Evolutionary conservation across 176 grass and related monocot genomes (phyloP), one percentile per base, ranked within the genome.

Genomic region (Bolboschoenus planiculmis): DNA sequence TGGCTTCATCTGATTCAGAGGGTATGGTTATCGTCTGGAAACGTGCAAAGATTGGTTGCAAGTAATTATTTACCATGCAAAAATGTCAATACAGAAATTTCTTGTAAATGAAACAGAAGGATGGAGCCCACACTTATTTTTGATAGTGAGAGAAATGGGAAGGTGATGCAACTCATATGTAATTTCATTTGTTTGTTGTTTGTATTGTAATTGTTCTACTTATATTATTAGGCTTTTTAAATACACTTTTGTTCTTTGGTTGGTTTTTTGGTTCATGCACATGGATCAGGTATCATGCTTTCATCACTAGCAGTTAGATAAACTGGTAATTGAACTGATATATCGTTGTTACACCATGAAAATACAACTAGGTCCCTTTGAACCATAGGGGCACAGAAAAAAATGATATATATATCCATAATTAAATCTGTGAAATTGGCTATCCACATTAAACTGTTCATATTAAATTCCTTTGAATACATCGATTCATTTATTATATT

Each of bases 21-120:
- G 96, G 96, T 88, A 99, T 87, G 26, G 96, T 99, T 82, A 99
- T 99, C 84, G 89, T 99, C 68, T 99, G 96, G 96, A 99, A 95
- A 79, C 82, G 96, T 59, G 87, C 91, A 61, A 88, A 93, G 37
- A 62, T 59, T 76, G 83, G 44, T 76, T 97, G 84, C 83, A 79
- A 81, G 0, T 10, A 58, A 58, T 27, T 73, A 47, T 48, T 53
- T 53, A 53, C 43, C 26, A 33, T 72, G 46, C 72, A 53, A 47
- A 77, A 31, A 77, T 77, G 24, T 3, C 72, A 14, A n/a, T 77
- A 51, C n/a, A 63, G 60, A 66, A 46, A 29, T 10, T 43, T 50
- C 26, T 42, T 82, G 40, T 63, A 82, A 82, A 66, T 60, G 80
- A 63, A 27, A 82, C 23, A 50, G 5, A 58, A 26, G 36, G 16